Conservation (phyloP, 2,329 filamentous ascomycete species). For the Cladosporium sp. region DNA sequence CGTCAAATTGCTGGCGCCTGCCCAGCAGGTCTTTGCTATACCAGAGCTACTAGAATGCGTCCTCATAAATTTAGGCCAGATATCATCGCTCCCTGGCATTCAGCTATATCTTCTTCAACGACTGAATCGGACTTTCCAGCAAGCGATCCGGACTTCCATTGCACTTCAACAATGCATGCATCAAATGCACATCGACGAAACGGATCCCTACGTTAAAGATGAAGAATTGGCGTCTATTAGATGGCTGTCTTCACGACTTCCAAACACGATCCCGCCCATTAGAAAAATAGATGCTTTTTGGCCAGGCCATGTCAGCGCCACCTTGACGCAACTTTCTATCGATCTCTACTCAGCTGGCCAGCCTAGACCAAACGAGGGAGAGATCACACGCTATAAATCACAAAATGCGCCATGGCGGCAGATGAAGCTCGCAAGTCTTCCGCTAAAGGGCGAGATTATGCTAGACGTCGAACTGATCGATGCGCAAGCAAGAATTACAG, state of each 20-base stretch:
- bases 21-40: conserved; percentile 7
- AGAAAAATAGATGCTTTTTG: conserved; percentile 7
- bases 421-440: conserved; percentile 8
- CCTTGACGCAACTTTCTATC: background rate
- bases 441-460: conserved; percentile 2
- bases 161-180: conserved; percentile 1
- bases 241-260: background rate
- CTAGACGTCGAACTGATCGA: conserved; percentile 4
- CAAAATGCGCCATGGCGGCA: conserved; percentile 1
- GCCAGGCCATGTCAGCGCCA: conserved; percentile 3
- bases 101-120: conserved; percentile 4
- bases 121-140: background rate
- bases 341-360: background rate
- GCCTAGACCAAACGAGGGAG: background rate
- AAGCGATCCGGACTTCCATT: background rate
- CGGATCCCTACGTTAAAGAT: background rate
- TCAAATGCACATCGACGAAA: background rate
- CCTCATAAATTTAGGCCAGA: background rate
- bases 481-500: background rate
- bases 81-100: background rate
- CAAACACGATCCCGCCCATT: conserved; percentile 3
- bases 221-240: background rate
- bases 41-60: conserved; percentile 8
- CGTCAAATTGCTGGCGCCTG: background rate
- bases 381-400: background rate